Percentiles rank a stretch among this genome's conserved stretches.
phyloP scores from a whole-genome alignment of 1,284 basidiomycete species.

The Cryptococcus wingfieldii region DNA sequence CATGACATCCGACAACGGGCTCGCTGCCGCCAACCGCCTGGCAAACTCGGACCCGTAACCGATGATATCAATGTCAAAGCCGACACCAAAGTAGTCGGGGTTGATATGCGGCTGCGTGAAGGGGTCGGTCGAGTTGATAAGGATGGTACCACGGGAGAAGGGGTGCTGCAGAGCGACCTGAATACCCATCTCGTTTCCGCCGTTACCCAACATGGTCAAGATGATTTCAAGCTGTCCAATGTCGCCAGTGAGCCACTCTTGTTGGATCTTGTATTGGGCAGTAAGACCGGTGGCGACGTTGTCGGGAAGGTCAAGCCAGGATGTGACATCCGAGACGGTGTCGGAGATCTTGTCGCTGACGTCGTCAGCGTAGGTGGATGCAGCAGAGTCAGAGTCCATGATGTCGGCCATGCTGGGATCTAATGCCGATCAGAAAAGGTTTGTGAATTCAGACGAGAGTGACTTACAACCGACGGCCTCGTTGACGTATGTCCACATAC shows the following conservation, averaged over 20 bases:
- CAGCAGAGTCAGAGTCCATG: slow-evolving; percentile 12
- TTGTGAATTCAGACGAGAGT: neutral
- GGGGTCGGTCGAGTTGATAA: slow-evolving; percentile 56
- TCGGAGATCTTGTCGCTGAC: slow-evolving; percentile 60
- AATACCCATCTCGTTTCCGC: slow-evolving; percentile 37
- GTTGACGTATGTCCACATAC: slow-evolving; percentile 48
- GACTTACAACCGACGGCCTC: slow-evolving; percentile 46
- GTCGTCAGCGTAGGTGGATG: slow-evolving; percentile 46
- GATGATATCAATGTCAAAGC: slow-evolving; percentile 42
- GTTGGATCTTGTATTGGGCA: slow-evolving; percentile 39
- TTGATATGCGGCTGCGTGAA: slow-evolving; percentile 61
- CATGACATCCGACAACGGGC: slow-evolving; percentile 31
- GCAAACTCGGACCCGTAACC: slow-evolving; percentile 31
- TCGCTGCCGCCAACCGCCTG: slow-evolving; percentile 31
- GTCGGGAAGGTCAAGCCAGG: slow-evolving; percentile 31
- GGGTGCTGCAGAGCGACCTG: slow-evolving; percentile 48
- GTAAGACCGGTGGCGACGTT: slow-evolving; percentile 36
- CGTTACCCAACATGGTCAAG: slow-evolving; percentile 39
- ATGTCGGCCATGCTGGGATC: slow-evolving; percentile 33
- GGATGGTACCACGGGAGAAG: slow-evolving; percentile 48
- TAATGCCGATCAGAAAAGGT: neutral
- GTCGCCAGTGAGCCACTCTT: slow-evolving; percentile 28
- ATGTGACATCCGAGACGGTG: slow-evolving; percentile 65
- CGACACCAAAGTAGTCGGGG: slow-evolving; percentile 56
- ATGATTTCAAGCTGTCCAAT: slow-evolving; percentile 48